Percentiles rank a stretch among this genome's conserved stretches.
Evolutionary conservation across 768 basidiomycete species (phyloP).

Genomic region (Infundibulicybe gibba): DNA sequence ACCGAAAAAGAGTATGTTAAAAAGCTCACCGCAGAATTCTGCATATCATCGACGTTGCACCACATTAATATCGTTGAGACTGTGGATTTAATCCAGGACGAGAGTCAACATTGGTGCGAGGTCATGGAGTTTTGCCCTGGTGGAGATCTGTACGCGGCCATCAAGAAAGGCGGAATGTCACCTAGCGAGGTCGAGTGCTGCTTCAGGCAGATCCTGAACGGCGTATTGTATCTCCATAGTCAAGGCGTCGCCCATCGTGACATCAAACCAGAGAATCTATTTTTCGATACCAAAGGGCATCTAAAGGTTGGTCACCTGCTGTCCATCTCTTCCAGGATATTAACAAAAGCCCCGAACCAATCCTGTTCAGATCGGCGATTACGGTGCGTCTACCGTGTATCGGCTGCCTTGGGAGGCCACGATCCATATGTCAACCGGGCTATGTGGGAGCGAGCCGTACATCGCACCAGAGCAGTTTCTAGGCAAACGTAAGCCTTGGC

Average conservation of each 20-base stretch:
- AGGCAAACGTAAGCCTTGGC: constrained; percentile 80
- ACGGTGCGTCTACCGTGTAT: constrained; percentile 98
- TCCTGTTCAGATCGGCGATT: constrained; percentile 82
- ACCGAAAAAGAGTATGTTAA: constrained; percentile 99
- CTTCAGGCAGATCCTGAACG: constrained; percentile 93
- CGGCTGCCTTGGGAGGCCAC: constrained; percentile 97
- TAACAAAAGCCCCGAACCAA: background rate
- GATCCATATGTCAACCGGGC: constrained; percentile 93
- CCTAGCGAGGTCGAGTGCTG: constrained; percentile 94
- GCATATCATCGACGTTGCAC: constrained; percentile 93
- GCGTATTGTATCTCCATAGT: constrained; percentile 87
- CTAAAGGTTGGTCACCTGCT: constrained; percentile 66
- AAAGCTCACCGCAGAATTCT: constrained; percentile 99
- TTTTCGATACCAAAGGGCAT: constrained; percentile 89
- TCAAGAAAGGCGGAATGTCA: constrained; percentile 94
- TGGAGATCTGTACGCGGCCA: constrained; percentile 96
- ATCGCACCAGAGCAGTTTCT: constrained; percentile 98
- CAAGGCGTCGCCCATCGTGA: constrained; percentile 98
- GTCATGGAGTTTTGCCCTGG: constrained; percentile 99
- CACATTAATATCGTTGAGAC: constrained; percentile 97
- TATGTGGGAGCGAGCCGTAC: constrained; percentile 98
- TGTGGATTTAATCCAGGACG: constrained; percentile 98
- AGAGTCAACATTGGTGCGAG: constrained; percentile 95
- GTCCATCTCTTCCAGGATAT: background rate
- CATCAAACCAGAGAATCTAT: constrained; percentile 96